Conservation (phyloP, 139 green algal genomes). For the Spirogloea muscicola region DNA sequence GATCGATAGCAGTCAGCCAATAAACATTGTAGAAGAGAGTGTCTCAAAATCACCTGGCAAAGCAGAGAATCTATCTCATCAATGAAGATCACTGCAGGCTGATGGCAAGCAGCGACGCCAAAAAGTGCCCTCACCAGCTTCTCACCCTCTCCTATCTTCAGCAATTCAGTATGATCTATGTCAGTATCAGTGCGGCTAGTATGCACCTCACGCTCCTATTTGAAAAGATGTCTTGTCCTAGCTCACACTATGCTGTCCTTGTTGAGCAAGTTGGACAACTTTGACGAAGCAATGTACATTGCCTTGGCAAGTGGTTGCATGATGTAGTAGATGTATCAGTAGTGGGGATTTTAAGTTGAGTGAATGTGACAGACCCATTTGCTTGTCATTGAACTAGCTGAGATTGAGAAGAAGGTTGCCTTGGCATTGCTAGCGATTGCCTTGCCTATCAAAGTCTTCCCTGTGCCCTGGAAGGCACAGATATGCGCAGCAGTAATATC, state of each 20-base stretch:
- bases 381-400: conserved; percentile 83
- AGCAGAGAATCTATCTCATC: conserved; percentile 94
- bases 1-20: no score
- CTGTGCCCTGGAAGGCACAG: conserved; percentile 59
- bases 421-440: conserved; percentile 90
- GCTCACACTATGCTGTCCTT: no score
- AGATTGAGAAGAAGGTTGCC: conserved; percentile 98
- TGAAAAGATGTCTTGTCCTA: no score
- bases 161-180: no score
- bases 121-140: conserved; percentile 93
- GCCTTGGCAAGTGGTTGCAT: no score
- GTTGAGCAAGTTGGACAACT: no score
- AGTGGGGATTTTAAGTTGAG: no score
- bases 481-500: background rate
- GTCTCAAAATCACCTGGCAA: conserved; percentile 31
- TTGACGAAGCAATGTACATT: no score
- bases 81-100: conserved; percentile 97
- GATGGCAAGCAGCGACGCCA: conserved; percentile 73
- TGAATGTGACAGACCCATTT: conserved; percentile 74
- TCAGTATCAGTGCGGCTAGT: no score
- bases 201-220: no score
- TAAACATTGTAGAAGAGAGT: no score
- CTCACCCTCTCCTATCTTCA: conserved; percentile 90
- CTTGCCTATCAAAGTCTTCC: conserved; percentile 95
- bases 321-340: no score